phyloP scores from a whole-genome alignment of 2,329 filamentous ascomycete species.

The Fusarium euwallaceae region DNA sequence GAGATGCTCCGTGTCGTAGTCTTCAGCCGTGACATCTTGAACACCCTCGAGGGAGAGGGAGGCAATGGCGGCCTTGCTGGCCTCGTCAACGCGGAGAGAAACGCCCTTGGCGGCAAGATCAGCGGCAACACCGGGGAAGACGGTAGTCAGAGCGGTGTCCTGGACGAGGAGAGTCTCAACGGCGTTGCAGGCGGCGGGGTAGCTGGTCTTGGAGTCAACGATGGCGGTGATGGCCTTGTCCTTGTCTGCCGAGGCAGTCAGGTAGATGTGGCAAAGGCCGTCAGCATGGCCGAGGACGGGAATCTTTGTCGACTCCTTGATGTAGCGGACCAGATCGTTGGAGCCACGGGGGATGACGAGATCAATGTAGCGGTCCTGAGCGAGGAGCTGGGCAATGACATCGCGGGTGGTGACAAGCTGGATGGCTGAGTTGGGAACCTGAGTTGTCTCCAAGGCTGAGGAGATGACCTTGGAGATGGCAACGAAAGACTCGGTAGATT shows the following conservation, averaged over 20 bases:
- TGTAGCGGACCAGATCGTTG: constrained; percentile 89
- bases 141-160: constrained; percentile 72
- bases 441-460: constrained; percentile 76
- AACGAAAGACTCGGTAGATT: constrained; percentile 94
- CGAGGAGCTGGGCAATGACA: constrained; percentile 88
- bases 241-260: constrained; percentile 82
- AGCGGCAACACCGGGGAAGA: constrained; percentile 79
- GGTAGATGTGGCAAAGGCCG: constrained; percentile 88
- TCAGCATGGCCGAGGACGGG: constrained; percentile 97
- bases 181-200: constrained; percentile 95
- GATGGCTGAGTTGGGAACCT: constrained; percentile 87
- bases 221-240: constrained; percentile 81
- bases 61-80: constrained; percentile 74
- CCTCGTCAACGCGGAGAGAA: constrained; percentile 81
- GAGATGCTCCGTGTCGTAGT: constrained; percentile 92
- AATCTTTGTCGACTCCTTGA: constrained; percentile 92
- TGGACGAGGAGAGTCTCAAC: constrained; percentile 93
- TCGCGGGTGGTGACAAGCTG: constrained; percentile 96
- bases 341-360: constrained; percentile 93
- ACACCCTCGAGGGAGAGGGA: constrained; percentile 63
- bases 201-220: constrained; percentile 92
- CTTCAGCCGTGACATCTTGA: constrained; percentile 74
- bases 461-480: constrained; percentile 91
- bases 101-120: constrained; percentile 84
- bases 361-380: constrained; percentile 88